Evolutionary conservation across 2,329 filamentous ascomycete species (phyloP).

Genomic region (Colletotrichum echinochloae): DNA sequence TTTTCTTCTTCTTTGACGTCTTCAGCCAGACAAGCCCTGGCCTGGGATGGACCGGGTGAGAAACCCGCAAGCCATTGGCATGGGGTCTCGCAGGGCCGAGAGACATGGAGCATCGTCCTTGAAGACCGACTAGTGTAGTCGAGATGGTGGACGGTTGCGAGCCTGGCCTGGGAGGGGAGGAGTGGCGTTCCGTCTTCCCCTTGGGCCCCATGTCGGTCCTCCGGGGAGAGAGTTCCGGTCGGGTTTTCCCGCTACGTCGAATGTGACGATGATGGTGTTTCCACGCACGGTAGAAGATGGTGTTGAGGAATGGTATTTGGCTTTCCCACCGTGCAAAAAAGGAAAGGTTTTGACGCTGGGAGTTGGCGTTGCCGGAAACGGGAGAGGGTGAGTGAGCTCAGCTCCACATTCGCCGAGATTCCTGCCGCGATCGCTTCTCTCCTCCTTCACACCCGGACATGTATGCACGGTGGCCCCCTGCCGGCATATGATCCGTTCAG

Average conservation of each 20-base stretch:
- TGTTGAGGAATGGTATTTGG: conserved; percentile 23
- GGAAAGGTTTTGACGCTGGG: not conserved
- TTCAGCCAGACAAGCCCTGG: conserved; percentile 14
- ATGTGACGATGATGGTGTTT: not conserved
- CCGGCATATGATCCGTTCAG: not conserved
- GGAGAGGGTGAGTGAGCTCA: not conserved
- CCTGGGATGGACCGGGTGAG: conserved; percentile 3
- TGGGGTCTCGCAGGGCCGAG: conserved; percentile 20
- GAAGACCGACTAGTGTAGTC: conserved; percentile 11
- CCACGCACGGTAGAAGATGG: not conserved
- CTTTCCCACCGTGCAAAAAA: conserved; percentile 3
- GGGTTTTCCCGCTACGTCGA: conserved; percentile 14
- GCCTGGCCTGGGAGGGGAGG: not conserved
- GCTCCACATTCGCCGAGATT: conserved; percentile 2
- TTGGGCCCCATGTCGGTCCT: conserved; percentile 19
- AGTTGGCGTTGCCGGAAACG: not conserved
- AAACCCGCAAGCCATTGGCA: conserved; percentile 16
- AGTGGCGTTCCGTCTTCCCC: not conserved
- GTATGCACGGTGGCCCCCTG: conserved; percentile 3
- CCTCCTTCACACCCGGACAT: not conserved
- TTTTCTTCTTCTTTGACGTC: conserved; percentile 11
- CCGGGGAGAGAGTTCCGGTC: conserved; percentile 28
- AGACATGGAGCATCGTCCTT: conserved; percentile 17
- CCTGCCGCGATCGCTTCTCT: not conserved
- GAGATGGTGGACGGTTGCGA: conserved; percentile 7